phyloP scores from a whole-genome alignment of 129 eudicot genomes.

The Lactuca saligna region DNA sequence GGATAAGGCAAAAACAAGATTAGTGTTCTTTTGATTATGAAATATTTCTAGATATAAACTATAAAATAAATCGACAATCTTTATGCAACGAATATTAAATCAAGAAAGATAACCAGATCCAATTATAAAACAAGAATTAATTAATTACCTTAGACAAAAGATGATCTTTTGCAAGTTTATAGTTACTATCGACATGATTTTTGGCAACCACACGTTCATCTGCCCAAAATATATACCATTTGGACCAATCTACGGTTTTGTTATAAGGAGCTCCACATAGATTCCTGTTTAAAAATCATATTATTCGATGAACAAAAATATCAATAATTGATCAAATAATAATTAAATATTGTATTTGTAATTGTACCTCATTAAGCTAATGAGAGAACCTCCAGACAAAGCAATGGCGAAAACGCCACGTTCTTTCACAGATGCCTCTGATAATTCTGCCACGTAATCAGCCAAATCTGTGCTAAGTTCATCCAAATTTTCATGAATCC shows the following conservation, averaged over 20 bases:
- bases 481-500: slow-evolving; percentile 69
- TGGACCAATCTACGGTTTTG: slow-evolving; percentile 90
- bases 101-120: neutral
- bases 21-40: slow-evolving; percentile 3
- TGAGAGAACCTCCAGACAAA: slow-evolving; percentile 88
- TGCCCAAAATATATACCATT: slow-evolving; percentile 88
- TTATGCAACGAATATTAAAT: neutral
- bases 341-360: neutral
- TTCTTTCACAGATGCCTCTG: slow-evolving; percentile 76
- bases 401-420: slow-evolving; percentile 88
- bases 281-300: slow-evolving; percentile 55
- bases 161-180: slow-evolving; percentile 80
- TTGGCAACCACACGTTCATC: slow-evolving; percentile 96
- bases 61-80: slow-evolving; percentile 9
- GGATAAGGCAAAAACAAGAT: slow-evolving; percentile 31
- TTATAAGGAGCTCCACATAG: slow-evolving; percentile 80
- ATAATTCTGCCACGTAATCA: slow-evolving; percentile 82
- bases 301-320: neutral
- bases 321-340: slow-evolving; percentile 1
- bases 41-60: neutral
- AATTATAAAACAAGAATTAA: neutral
- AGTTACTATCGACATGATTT: slow-evolving; percentile 82
- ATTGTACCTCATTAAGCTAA: slow-evolving; percentile 65
- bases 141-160: slow-evolving; percentile 70
- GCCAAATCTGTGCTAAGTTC: slow-evolving; percentile 83